Evolutionary conservation across 495 filamentous ascomycete genomes (phyloP).

Genomic region (Sabuloglossum arenarium): DNA sequence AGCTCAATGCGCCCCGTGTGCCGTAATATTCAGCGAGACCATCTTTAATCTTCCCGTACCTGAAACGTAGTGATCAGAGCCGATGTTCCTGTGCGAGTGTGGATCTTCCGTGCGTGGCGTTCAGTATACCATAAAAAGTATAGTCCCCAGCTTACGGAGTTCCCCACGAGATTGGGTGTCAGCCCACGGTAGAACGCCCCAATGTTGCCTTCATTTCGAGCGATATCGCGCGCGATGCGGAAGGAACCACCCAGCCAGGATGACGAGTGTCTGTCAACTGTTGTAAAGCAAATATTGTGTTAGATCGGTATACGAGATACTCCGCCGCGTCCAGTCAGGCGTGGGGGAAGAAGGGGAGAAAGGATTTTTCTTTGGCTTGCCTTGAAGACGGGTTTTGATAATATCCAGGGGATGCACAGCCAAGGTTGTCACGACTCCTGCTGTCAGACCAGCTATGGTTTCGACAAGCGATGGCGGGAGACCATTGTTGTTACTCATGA

Average conservation of each 20-base stretch:
- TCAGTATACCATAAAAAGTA: conserved; percentile 47
- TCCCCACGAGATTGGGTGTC: conserved; percentile 76
- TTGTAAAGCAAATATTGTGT: background rate
- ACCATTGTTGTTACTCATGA: conserved; percentile 15
- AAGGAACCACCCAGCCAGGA: conserved; percentile 30
- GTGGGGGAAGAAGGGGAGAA: background rate
- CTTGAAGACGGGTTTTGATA: conserved; percentile 87
- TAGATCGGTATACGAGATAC: background rate
- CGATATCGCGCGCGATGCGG: conserved; percentile 32
- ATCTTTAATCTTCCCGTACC: conserved; percentile 37
- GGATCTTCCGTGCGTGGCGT: background rate
- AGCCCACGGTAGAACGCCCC: conserved; percentile 71
- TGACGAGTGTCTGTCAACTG: conserved; percentile 24
- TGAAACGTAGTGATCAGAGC: no score
- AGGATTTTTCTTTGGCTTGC: conserved; percentile 29
- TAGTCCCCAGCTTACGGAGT: conserved; percentile 72
- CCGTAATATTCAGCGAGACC: conserved; percentile 12
- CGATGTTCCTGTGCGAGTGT: background rate
- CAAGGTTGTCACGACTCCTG: conserved; percentile 68
- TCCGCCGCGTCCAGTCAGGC: background rate
- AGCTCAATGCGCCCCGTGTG: conserved; percentile 7
- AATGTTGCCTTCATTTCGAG: conserved; percentile 33
- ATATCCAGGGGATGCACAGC: conserved; percentile 76
- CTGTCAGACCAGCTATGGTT: conserved; percentile 73
- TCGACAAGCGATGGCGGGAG: conserved; percentile 67